phyloP scores from a whole-genome alignment of 495 filamentous ascomycete species.

The Penicillium psychrofluorescens region DNA sequence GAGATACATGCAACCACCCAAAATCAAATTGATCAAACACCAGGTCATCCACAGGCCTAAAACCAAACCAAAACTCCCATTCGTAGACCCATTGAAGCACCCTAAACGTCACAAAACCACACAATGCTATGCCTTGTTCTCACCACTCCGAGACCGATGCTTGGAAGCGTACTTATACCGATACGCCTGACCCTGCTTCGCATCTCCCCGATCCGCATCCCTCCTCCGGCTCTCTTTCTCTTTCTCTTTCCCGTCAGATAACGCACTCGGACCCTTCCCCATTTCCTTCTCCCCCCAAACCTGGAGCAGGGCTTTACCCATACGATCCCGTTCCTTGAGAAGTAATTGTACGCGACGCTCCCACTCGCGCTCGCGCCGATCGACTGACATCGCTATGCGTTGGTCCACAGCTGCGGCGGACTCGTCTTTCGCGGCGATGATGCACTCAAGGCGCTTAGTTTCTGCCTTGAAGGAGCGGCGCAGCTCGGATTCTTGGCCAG shows the following conservation, averaged over 20 bases:
- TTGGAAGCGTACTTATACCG: slow-evolving; percentile 34
- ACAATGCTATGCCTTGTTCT: slow-evolving; percentile 8
- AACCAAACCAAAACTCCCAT: background rate
- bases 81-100: background rate
- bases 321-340: slow-evolving; percentile 49
- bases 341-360: slow-evolving; percentile 42
- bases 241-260: slow-evolving; percentile 20
- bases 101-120: background rate
- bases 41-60: background rate
- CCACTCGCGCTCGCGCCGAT: slow-evolving; percentile 46
- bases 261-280: slow-evolving; percentile 13
- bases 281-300: slow-evolving; percentile 45
- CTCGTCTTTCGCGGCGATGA: slow-evolving; percentile 36
- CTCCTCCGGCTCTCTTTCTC: slow-evolving; percentile 18
- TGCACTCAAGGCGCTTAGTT: slow-evolving; percentile 24
- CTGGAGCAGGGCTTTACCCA: slow-evolving; percentile 44
- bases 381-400: slow-evolving; percentile 35
- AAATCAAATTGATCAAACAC: background rate
- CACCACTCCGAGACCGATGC: slow-evolving; percentile 11
- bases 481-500: slow-evolving; percentile 16
- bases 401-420: slow-evolving; percentile 31
- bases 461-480: slow-evolving; percentile 24
- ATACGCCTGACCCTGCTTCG: slow-evolving; percentile 34
- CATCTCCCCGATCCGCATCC: slow-evolving; percentile 12
- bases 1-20: background rate